Evolutionary conservation across 257 asterid species (phyloP), one percentile per base, ranked within the genome.

Genomic region (Penstemon eatonii): DNA sequence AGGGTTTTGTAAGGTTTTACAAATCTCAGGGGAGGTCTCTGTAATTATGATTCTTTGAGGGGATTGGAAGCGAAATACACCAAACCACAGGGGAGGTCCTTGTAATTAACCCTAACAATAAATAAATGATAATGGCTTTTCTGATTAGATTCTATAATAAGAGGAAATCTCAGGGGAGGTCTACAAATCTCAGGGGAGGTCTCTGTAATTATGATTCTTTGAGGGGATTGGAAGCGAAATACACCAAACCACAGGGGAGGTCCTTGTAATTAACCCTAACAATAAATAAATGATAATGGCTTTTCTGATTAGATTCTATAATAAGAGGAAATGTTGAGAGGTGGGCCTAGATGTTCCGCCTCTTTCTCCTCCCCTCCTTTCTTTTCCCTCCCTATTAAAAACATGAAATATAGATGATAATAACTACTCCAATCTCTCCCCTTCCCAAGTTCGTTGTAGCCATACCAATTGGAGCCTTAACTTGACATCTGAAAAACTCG

Each of bases 361-460:
- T 45, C 10, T 56, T 44, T 44, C 11, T 49, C 25, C 18, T 39
- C 55, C 45, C 19, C 46, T 15, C 25, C 60, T 39, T 49, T 56
- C 12, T 56, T 51, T 42, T 55, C 19, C 4, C 50, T 45, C 44
- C 42, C 13, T 4, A 71, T 6, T 11, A 53, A 53, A 53, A 53
- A 58, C 53, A 13, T 39, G 40, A 39, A 40, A 47, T 38, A 42
- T 8, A 12, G 69, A 40, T 42, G 44, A 52, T 18, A 38, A n/a
- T 2, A 60, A 62, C 15, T 39, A 58, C 64, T 57, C n/a, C 47
- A 15, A 60, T 53, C 50, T 49, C 46, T 36, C 60, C 53, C 33
- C 73, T 51, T 8, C 49, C 55, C 25, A 37, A 42, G 18, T 63
- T 67, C 5, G 50, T 47, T 59, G 37, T 15, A 45, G 65, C 69